These are phyloP conservation scores for Penicillium frequentans DNA, from an alignment of 2,329 filamentous ascomycete genomes.

Conservation along the genomic window DNA sequence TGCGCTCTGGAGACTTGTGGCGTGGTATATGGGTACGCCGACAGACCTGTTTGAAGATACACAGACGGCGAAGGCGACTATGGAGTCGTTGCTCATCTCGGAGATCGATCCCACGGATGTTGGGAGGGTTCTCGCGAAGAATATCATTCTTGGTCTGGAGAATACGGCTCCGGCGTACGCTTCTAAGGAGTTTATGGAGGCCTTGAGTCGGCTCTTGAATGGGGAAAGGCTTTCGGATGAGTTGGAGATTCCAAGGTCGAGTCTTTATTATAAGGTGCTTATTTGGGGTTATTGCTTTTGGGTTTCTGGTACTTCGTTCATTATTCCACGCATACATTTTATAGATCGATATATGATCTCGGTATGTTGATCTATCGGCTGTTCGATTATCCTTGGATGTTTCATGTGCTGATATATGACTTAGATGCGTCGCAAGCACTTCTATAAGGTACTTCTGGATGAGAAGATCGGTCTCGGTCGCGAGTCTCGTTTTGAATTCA, in stretches of 20 bases:
- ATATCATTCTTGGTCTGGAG: slow-evolving; percentile 70
- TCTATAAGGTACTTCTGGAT: slow-evolving; percentile 63
- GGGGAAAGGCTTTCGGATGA: slow-evolving; percentile 62
- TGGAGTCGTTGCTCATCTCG: slow-evolving; percentile 66
- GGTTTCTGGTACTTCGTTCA: slow-evolving; percentile 54
- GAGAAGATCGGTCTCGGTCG: slow-evolving; percentile 64
- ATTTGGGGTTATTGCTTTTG: slow-evolving; percentile 67
- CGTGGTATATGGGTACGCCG: slow-evolving; percentile 69
- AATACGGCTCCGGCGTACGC: slow-evolving; percentile 65
- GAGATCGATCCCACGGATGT: slow-evolving; percentile 67
- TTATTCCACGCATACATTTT: slow-evolving; percentile 49
- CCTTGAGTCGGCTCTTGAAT: slow-evolving; percentile 69
- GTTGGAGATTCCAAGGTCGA: slow-evolving; percentile 59
- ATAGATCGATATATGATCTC: slow-evolving; percentile 56
- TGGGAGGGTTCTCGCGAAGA: slow-evolving; percentile 67
- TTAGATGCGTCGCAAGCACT: slow-evolving; percentile 48
- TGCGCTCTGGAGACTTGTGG: slow-evolving; percentile 74
- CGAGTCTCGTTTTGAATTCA: slow-evolving; percentile 67
- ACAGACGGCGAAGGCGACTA: slow-evolving; percentile 57
- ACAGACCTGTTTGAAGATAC: slow-evolving; percentile 60
- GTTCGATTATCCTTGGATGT: neutral
- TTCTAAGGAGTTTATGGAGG: slow-evolving; percentile 66
- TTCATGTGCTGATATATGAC: neutral
- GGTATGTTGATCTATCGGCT: slow-evolving; percentile 27
- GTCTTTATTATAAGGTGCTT: slow-evolving; percentile 58